Base-by-base conservation (phyloP, 2,329 filamentous ascomycete species). In the Colletotrichum liaoningense region DNA sequence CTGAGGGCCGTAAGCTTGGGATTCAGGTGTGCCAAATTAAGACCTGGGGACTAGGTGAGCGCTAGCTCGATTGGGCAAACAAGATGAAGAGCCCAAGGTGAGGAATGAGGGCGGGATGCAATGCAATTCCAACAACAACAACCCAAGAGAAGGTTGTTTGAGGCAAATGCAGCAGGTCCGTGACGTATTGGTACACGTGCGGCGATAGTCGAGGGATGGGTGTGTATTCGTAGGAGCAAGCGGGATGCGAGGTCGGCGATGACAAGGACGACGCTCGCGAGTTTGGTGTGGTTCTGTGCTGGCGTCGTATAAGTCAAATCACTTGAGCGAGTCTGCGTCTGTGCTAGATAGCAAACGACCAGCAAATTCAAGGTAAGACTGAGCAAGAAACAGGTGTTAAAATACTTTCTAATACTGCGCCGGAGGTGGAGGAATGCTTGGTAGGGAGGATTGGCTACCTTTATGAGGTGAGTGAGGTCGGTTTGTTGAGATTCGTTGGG, bases 1-100 rank as follows among this genome's bases (percentile, higher is more conserved):
- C 49, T 11, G 38, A 54, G 49, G 49, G 54, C 24, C 30, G 65
- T 55, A n/a, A 55, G 70, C 54, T 57, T 65, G 16, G 60, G 60
- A 60, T 64, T 73, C 54, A 69, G 70, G 70, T 72, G 66, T 59
- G 70, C 70, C 70, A 72, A 69, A 55, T 49, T 68, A 22, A 55
- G 68, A 26, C 26, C 26, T 62, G 30, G 33, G 57, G 55, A 46
- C n/a, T 62, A 71, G 63, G 46, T 26, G 28, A 33, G 35, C 63
- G 66, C 69, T 72, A 72, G 52, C 54, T 33, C 4, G 46, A 54
- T 26, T 7, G 49, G 16, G 63, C 22, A 24, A 33, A 28, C 22
- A 54, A 46, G 33, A 30, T 55, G 19, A 46, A 46, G 14, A 49
- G 26, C 42, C 24, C 5, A 19, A 55, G 38, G 46, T 16, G 33